A percentile compares a stretch with the other conserved stretches of the same genome.
phyloP scores from a whole-genome alignment of 1,284 basidiomycete species.

The Marasmius oreades region DNA sequence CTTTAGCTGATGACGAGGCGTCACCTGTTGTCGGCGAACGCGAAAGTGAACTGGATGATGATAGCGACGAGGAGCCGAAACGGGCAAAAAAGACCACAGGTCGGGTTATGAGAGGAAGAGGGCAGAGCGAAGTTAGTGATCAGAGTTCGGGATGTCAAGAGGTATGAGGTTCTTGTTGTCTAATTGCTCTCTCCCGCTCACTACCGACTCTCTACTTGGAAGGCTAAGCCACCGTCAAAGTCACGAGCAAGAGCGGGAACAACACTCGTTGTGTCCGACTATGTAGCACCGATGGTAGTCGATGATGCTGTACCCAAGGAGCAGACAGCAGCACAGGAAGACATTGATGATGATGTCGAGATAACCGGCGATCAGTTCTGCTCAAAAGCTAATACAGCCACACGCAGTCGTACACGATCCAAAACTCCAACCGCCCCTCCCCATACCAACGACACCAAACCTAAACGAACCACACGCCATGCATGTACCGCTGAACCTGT shows the following conservation, averaged over 20 bases:
- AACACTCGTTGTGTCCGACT: too few species aligned
- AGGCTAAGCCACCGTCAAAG: too few species aligned
- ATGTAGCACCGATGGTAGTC: too few species aligned
- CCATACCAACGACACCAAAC: not conserved
- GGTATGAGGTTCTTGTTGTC: not conserved
- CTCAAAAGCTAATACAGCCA: too few species aligned
- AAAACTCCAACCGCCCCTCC: not conserved
- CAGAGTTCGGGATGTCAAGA: too few species aligned
- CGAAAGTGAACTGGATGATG: not conserved
- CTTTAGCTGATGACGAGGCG: constrained; percentile 20
- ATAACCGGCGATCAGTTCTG: too few species aligned
- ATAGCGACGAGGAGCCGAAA: constrained; percentile 6
- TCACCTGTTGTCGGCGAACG: constrained; percentile 11
- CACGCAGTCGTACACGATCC: not conserved
- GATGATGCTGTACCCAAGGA: too few species aligned
- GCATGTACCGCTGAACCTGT: not conserved
- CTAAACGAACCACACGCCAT: not conserved
- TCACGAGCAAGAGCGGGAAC: too few species aligned
- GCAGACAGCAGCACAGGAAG: too few species aligned
- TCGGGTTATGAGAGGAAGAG: constrained; percentile 1
- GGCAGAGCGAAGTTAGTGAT: constrained; percentile 2
- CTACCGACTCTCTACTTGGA: too few species aligned
- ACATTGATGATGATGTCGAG: too few species aligned
- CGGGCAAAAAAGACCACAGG: constrained; percentile 5
- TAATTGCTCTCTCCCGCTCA: too few species aligned